Conservation (phyloP, 2,329 filamentous ascomycete genomes). For the Bimuria novae-zelandiae region DNA sequence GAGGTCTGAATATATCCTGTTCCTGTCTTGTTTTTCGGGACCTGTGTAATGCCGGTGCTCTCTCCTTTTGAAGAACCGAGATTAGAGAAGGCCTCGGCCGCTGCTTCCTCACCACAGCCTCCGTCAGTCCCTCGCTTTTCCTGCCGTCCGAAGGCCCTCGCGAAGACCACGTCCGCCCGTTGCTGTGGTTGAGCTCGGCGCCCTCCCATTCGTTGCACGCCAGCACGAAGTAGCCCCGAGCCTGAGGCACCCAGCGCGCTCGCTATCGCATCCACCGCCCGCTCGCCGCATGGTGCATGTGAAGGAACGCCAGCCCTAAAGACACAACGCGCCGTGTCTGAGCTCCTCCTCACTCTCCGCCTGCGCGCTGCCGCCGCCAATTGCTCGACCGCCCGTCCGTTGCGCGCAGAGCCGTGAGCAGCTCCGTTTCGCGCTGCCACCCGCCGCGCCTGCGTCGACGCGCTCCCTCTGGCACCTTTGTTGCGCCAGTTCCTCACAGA, state of each 20-base stretch:
- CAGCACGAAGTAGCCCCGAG: background rate
- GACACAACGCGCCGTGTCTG: background rate
- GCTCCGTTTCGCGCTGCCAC: too few relatives aligned
- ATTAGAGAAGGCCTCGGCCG: slow-evolving; percentile 27
- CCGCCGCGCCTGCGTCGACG: slow-evolving; percentile 7
- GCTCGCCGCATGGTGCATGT: slow-evolving; percentile 19
- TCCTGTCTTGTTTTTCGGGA: slow-evolving; percentile 2
- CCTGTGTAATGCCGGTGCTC: slow-evolving; percentile 19
- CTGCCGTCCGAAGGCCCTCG: background rate
- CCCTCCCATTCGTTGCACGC: slow-evolving; percentile 3
- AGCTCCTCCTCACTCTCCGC: background rate
- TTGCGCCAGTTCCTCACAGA: background rate
- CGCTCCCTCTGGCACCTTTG: background rate
- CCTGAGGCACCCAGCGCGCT: slow-evolving; percentile 6
- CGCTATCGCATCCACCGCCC: slow-evolving; percentile 5
- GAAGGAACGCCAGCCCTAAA: slow-evolving; percentile 13
- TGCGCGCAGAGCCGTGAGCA: background rate
- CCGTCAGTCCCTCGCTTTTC: background rate
- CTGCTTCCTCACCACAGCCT: slow-evolving; percentile 25
- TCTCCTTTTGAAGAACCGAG: slow-evolving; percentile 21
- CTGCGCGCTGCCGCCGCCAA: slow-evolving; percentile 5
- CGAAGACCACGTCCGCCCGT: background rate
- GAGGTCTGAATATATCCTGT: slow-evolving; percentile 4
- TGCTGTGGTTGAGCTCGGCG: background rate
- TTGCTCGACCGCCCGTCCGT: background rate